Conservation (phyloP, 2,329 filamentous ascomycete genomes). For the Alternaria novae-zelandiae region DNA sequence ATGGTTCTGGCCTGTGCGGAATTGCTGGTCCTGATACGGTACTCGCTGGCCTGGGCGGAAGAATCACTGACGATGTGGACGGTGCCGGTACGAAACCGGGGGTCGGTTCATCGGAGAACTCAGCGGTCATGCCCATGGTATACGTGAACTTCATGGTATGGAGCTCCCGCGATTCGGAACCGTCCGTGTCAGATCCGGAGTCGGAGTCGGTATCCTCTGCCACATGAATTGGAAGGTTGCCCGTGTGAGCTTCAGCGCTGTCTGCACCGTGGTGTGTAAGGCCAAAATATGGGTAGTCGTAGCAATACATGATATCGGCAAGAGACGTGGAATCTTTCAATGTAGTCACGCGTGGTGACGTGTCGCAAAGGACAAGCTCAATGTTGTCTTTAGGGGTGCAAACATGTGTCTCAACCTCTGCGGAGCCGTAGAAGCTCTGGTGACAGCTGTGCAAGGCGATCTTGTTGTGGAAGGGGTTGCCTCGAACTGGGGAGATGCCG, state of each 20-base stretch:
- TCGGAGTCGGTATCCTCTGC: not conserved
- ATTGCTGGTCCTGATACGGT: not conserved
- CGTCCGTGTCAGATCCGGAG: not conserved
- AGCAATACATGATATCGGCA: conserved; percentile 19
- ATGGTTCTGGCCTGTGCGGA: not conserved
- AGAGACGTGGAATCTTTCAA: conserved; percentile 11
- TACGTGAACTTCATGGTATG: not conserved
- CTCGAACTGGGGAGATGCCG: conserved; percentile 20
- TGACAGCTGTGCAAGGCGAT: conserved; percentile 27
- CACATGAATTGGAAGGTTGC: not conserved
- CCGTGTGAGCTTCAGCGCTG: not conserved
- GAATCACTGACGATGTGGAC: not conserved
- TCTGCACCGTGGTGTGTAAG: not conserved
- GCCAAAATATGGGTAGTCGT: conserved; percentile 5
- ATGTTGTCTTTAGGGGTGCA: conserved; percentile 31
- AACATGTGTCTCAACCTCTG: conserved; percentile 16
- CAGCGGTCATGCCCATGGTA: not conserved
- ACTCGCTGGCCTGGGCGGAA: not conserved
- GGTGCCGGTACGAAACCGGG: not conserved
- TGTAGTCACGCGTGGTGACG: conserved; percentile 10
- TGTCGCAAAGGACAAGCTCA: conserved; percentile 34
- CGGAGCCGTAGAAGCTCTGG: conserved; percentile 9
- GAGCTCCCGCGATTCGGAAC: not conserved
- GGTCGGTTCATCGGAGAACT: not conserved
- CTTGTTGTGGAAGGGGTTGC: conserved; percentile 15